These are phyloP conservation scores for Pythium dissimile DNA, from an alignment of 352 stramenopile species.

Conservation along the genomic window DNA sequence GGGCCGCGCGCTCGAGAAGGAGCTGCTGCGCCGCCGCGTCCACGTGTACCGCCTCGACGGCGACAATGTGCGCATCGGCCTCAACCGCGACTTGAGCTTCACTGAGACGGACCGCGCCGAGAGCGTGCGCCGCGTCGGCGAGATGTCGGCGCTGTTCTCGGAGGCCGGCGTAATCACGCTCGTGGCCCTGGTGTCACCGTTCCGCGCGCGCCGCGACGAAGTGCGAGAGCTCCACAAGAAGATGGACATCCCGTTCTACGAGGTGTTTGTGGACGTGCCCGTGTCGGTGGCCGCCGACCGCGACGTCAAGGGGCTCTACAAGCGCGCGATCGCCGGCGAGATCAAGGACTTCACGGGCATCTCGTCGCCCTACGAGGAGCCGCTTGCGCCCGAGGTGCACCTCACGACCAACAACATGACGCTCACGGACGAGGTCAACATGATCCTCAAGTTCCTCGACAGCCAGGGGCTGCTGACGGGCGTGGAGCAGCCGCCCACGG, in stretches of 20 bases:
- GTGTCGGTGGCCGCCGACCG: constrained; percentile 95
- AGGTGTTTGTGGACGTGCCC: constrained; percentile 98
- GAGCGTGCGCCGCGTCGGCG: constrained; percentile 94
- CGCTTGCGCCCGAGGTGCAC: constrained; percentile 92
- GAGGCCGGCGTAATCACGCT: constrained; percentile 97
- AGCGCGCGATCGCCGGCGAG: constrained; percentile 92
- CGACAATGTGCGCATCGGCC: constrained; percentile 97
- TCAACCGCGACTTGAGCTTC: constrained; percentile 98
- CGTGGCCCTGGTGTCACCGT: constrained; percentile 96
- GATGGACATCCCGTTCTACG: constrained; percentile 97
- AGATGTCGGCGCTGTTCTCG: constrained; percentile 96
- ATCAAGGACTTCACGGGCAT: constrained; percentile 99
- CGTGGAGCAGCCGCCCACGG: constrained; percentile 41
- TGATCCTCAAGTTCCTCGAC: constrained; percentile 60
- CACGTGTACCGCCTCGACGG: constrained; percentile 97
- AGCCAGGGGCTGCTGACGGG: constrained; percentile 60
- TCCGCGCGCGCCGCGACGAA: constrained; percentile 91
- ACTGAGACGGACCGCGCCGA: constrained; percentile 94
- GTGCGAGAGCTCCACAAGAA: constrained; percentile 90
- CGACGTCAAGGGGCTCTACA: constrained; percentile 97
- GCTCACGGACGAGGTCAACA: constrained; percentile 84
- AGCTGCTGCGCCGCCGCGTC: constrained; percentile 92
- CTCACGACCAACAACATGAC: constrained; percentile 94
- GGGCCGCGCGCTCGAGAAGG: constrained; percentile 94
- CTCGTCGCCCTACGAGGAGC: constrained; percentile 97